Percentiles rank a stretch among this genome's conserved stretches.
Conservation (phyloP, 495 filamentous ascomycete species). For the Lasiosphaeria miniovina region DNA sequence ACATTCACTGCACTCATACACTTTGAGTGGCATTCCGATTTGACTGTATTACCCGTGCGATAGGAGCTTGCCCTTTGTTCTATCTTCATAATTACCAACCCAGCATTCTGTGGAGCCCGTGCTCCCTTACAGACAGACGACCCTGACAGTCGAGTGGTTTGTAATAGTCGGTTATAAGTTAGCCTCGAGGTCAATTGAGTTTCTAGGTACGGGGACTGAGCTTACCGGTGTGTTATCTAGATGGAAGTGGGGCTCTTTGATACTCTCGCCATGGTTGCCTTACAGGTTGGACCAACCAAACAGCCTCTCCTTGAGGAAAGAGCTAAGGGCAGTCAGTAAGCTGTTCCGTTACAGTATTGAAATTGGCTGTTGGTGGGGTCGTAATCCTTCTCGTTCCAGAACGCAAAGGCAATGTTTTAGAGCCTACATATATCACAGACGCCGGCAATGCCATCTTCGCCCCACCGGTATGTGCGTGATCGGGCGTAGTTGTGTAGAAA, state of each 20-base stretch:
- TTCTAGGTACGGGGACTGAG: not conserved
- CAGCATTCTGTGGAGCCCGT: too few species aligned
- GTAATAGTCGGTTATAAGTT: too few species aligned
- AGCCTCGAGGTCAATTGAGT: slow-evolving; percentile 7
- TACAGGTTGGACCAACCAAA: slow-evolving; percentile 94
- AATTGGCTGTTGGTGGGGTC: slow-evolving; percentile 20
- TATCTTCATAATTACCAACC: too few species aligned
- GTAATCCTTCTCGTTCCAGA: slow-evolving; percentile 97
- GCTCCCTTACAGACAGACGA: too few species aligned
- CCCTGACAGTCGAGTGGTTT: too few species aligned
- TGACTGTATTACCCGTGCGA: too few species aligned
- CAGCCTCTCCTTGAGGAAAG: slow-evolving; percentile 88
- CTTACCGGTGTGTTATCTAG: slow-evolving; percentile 83
- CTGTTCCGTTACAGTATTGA: not conserved
- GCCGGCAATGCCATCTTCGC: slow-evolving; percentile 95
- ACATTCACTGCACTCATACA: too few species aligned
- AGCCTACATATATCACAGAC: slow-evolving; percentile 87
- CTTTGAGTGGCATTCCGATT: too few species aligned
- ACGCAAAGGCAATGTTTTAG: slow-evolving; percentile 90
- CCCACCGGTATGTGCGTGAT: slow-evolving; percentile 87
- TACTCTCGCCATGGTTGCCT: slow-evolving; percentile 92
- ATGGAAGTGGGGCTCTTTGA: slow-evolving; percentile 96
- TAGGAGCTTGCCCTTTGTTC: too few species aligned
- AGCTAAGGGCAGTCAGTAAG: slow-evolving; percentile 46
- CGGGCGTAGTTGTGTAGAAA: slow-evolving; percentile 90